Base-by-base conservation (phyloP, 2,329 filamentous ascomycete genomes). In the Verticillium isaacii region DNA sequence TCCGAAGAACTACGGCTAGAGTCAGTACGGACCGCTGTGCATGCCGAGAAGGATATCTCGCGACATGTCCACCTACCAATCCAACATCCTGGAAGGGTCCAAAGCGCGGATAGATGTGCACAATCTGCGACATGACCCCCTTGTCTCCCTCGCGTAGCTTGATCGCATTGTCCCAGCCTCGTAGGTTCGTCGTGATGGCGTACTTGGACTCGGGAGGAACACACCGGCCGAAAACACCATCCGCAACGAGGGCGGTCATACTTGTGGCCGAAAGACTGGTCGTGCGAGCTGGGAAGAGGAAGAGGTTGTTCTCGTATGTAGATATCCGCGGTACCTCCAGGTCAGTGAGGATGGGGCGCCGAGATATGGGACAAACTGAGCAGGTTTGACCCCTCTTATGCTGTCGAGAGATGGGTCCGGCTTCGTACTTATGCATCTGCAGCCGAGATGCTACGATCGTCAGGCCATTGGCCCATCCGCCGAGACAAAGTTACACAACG, bases 21-120 rank as follows among this genome's bases (percentile, higher is more conserved):
- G 19, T 52, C 45, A 52, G 45, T 25, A 11, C 25, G 50, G 25
- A 17, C 12, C 19, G 12, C 14, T 15, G n/a, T 32, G 29, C 29
- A 56, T 17, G 12, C 14, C 29, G 12, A 29, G 25, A 25, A 6
- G 25, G 29, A 6, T 29, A 29, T 29, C 29, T 29, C 29, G 29
- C 29, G 29, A 29, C 29, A 29, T 29, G 29, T 11, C 12, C 8
- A 23, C 69, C 67, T 63, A 79, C 78, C 66, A 70, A 61, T 2
- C 69, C 71, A 19, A 72, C 69, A 34, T 68, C 68, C 0, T 75
- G 71, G n/a, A 73, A 78, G 1, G 81, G 80, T 1, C 68, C 64
- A 62, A 82, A 79, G 4, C 81, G 76, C 12, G 81, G 81, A 57
- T 83, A 83, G 32, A 82, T 73, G 61, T 78, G 75, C 58, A 72